A percentile compares a stretch with the other conserved stretches of the same genome.
Evolutionary conservation across 2,329 filamentous ascomycete genomes (phyloP).

Genomic region (Pseudonectria buxi): DNA sequence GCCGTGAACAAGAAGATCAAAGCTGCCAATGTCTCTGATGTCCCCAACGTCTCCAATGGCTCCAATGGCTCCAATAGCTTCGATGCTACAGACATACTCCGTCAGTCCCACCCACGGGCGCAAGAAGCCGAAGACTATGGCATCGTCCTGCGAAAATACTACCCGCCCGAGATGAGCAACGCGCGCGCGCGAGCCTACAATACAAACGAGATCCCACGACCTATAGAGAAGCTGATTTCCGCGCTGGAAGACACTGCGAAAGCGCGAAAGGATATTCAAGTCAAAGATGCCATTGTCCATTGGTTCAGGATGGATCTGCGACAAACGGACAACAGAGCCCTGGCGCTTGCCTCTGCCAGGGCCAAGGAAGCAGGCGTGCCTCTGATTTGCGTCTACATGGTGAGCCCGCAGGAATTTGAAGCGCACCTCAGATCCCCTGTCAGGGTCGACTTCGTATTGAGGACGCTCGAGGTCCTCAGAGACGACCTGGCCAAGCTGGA

Average conservation of each 20-base stretch:
- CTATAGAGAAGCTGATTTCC: constrained; percentile 60
- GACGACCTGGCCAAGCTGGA: constrained; percentile 61
- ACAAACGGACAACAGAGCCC: constrained; percentile 62
- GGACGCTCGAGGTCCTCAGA: constrained; percentile 60
- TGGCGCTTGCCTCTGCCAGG: constrained; percentile 58
- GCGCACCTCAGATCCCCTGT: constrained; percentile 69
- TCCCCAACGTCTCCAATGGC: too few relatives aligned
- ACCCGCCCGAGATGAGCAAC: constrained; percentile 81
- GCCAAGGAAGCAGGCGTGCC: constrained; percentile 64
- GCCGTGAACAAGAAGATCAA: constrained; percentile 28
- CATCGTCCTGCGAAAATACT: constrained; percentile 67
- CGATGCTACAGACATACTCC: constrained; percentile 26
- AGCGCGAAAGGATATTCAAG: constrained; percentile 43
- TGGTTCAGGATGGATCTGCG: constrained; percentile 88
- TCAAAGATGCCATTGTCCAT: constrained; percentile 64
- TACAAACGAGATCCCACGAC: constrained; percentile 60
- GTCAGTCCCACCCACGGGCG: constrained; percentile 40
- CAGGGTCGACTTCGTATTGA: constrained; percentile 74
- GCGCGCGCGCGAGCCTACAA: constrained; percentile 69
- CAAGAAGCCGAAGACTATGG: constrained; percentile 45
- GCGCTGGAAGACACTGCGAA: constrained; percentile 55
- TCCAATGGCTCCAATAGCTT: constrained; percentile 15
- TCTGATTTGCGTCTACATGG: constrained; percentile 68
- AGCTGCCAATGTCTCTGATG: constrained; percentile 16
- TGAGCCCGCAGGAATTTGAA: constrained; percentile 78